Base-by-base conservation (phyloP, 2,329 filamentous ascomycete species). In the Tolypocladium endophyticum region DNA sequence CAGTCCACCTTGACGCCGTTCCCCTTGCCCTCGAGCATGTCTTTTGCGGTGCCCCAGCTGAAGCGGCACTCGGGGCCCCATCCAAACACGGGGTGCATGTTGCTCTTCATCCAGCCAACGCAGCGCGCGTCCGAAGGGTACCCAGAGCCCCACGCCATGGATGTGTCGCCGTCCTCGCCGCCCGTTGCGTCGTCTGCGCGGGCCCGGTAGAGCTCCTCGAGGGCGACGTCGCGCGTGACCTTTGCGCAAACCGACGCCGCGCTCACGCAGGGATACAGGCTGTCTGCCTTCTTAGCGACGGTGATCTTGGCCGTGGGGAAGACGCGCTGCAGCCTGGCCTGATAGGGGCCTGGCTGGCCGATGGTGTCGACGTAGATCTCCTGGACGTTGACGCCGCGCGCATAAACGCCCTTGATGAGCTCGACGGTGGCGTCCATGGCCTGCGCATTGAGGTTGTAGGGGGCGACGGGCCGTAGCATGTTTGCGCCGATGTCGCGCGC, bases 291-390 rank as follows among this genome's bases (percentile, higher is more conserved):
- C 71, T 92, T 92, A 35, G 88, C 88, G 41, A 93, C 89, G 1
- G 86, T 91, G 67, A 93, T 84, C 62, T 81, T 83, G 47, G 86
- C 76, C 0, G 86, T 87, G 1, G 94, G 93, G 72, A 97, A 97
- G 58, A 95, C 80, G 61, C 86, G 81, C 75, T 93, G 88, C 58
- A 99, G 79, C 70, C 88, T 90, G 69, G 83, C 85, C 78, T 97
- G 92, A 77, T 97, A 96, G 4, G 85, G 78, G 23, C 83, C 85
- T 1, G 93, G 92, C 59, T 82, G 88, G 39, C 93, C 93, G 69
- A 97, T 89, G 2, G 93, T 97, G 75, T 99, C 93, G 70, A 99
- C 92, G 72, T 92, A 99, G 57, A 99, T 89, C 73, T 97, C 90
- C 60, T 80, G 83, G 5, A 97, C 79, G 71, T 95, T 92, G 63